A percentile compares a stretch with the other conserved stretches of the same genome.
Conservation (phyloP, 2,329 filamentous ascomycete species). For the Coniochaeta sp. region DNA sequence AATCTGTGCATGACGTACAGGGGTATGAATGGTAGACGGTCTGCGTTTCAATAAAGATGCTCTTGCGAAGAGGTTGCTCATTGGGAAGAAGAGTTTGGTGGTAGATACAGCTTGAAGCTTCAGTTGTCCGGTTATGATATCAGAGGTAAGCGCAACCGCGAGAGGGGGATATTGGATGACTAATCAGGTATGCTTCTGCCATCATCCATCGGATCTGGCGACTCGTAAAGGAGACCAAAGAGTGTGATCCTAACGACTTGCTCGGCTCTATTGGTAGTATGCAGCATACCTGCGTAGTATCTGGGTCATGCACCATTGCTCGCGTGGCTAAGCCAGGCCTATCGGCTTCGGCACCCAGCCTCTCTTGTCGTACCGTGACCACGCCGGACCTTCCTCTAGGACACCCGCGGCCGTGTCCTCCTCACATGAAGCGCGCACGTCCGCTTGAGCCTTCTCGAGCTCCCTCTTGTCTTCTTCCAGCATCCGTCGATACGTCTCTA, state of each 20-base stretch:
- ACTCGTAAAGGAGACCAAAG: neutral
- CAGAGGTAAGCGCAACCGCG: neutral
- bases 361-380: conserved; percentile 41
- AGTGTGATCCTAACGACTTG: neutral
- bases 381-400: conserved; percentile 24
- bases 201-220: neutral
- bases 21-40: neutral
- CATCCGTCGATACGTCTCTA: neutral
- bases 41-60: neutral
- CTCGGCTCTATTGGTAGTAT: neutral
- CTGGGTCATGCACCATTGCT: neutral
- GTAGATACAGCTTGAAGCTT: neutral
- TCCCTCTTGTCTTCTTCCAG: conserved; percentile 6
- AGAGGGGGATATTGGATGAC: neutral
- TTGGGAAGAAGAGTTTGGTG: neutral
- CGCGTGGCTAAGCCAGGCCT: conserved; percentile 34
- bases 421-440: neutral
- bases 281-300: neutral
- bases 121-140: neutral
- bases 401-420: neutral
- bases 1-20: neutral
- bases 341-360: conserved; percentile 52
- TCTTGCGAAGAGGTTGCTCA: neutral
- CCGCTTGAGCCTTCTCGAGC: conserved; percentile 5
- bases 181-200: neutral